Evolutionary conservation across 345 rosid species (phyloP), one percentile per base, ranked within the genome.

Genomic region (Theobroma cacao): DNA sequence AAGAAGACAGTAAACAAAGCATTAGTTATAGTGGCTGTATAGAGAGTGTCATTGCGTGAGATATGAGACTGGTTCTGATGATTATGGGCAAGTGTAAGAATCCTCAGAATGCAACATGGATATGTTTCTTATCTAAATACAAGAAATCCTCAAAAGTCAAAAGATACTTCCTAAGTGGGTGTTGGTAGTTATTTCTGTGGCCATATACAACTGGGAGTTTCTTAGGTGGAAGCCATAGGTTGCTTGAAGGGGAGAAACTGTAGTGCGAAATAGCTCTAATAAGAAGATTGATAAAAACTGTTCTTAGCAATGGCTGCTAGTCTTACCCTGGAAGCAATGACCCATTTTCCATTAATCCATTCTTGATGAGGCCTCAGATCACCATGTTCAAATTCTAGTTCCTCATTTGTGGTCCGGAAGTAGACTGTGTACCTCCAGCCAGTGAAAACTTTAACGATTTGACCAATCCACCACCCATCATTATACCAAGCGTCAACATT

Each of bases 401-500:
- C 83, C 78, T 88, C 93, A 5, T 74, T 34, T 15, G 82, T 74
- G 14, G 81, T 77, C 63, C 75, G 76, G 56, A 92, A 83, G 81
- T 80, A 80, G 73, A 92, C 86, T 14, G 34, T 9, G 47, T 85
- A 90, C 76, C 65, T 85, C 8, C 73, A 74, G 43, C 76, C 72
- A 8, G 17, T 52, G 7, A 84, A 77, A 22, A 87, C 87, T 82
- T 81, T 86, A 1, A 78, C 66, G 66, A 92, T 72, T 6, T 80
- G 77, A 60, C 94, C 89, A 0, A 64, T 82, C 97, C 97, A 90
- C 94, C 97, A 92, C 52, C 88, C 86, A 5, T 86, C 90, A 59
- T 89, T 87, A 75, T 86, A 88, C 85, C 85, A 82, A 76, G 86
- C 90, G 87, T 92, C 97, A 67, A 92, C 91, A 75, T 77, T 82